Conservation (phyloP, 202 grass and related monocot genomes). For the Cymbopogon flexuosus region DNA sequence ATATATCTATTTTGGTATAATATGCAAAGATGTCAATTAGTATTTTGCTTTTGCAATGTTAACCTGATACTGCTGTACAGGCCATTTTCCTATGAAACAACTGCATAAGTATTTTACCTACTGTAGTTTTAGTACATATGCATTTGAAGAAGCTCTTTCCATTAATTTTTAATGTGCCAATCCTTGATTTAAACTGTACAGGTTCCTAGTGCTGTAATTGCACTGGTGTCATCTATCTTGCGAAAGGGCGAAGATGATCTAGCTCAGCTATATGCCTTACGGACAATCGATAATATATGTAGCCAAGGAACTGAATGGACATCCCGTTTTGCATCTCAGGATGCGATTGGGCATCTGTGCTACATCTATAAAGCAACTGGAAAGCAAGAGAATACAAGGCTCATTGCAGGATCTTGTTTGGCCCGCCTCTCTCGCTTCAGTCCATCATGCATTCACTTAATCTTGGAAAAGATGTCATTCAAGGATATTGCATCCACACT, state of each 20-base stretch:
- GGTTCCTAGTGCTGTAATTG: constrained; percentile 86
- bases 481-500: constrained; percentile 72
- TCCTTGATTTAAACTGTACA: constrained; percentile 41
- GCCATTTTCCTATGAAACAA: not conserved
- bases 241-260: constrained; percentile 96
- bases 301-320: constrained; percentile 92
- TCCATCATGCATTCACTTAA: constrained; percentile 69
- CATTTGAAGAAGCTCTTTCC: not conserved
- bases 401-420: constrained; percentile 91
- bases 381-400: constrained; percentile 82
- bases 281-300: constrained; percentile 94
- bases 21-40: not conserved
- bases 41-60: not conserved
- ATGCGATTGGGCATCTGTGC: constrained; percentile 75
- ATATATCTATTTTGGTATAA: not conserved
- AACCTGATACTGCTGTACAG: not conserved
- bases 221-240: constrained; percentile 84
- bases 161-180: not conserved
- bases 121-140: constrained; percentile 8
- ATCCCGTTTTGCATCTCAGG: constrained; percentile 82
- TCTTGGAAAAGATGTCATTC: constrained; percentile 70
- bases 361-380: constrained; percentile 93
- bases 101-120: not conserved
- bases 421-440: constrained; percentile 78
- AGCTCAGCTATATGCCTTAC: constrained; percentile 85